Conservation (phyloP, 495 filamentous ascomycete species). For the Opeltia flavorubescens region DNA sequence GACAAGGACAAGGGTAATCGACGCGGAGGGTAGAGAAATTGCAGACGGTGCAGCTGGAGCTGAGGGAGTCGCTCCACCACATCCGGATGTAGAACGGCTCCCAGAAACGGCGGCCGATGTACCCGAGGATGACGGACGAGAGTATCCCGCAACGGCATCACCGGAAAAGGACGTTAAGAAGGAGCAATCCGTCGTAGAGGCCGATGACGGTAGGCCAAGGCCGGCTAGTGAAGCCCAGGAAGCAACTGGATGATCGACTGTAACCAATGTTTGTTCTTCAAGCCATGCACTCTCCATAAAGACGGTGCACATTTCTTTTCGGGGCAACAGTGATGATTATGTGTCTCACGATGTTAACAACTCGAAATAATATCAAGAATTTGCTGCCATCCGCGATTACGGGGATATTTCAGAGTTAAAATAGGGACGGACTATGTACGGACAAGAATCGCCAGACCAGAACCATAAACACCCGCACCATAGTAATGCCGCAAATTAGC, state of each 20-base stretch:
- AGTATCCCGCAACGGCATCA: slow-evolving; percentile 25
- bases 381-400: no score
- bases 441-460: neutral
- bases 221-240: slow-evolving; percentile 68
- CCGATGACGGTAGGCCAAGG: slow-evolving; percentile 42
- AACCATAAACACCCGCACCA: neutral
- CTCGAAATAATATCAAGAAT: no score
- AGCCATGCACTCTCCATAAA: no score
- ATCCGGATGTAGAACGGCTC: slow-evolving; percentile 65
- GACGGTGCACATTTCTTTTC: no score
- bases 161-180: slow-evolving; percentile 42
- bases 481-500: neutral
- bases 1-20: slow-evolving; percentile 72
- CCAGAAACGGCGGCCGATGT: slow-evolving; percentile 39
- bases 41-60: slow-evolving; percentile 26
- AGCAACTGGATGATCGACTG: slow-evolving; percentile 32
- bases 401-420: no score
- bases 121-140: slow-evolving; percentile 12
- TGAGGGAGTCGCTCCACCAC: slow-evolving; percentile 54
- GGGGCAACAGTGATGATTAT: no score
- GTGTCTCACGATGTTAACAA: no score
- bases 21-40: slow-evolving; percentile 60
- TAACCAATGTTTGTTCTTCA: neutral
- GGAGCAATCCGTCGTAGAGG: slow-evolving; percentile 46
- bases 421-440: neutral